Conservation (phyloP, 768 basidiomycete genomes). For the Hericium coralloides region DNA sequence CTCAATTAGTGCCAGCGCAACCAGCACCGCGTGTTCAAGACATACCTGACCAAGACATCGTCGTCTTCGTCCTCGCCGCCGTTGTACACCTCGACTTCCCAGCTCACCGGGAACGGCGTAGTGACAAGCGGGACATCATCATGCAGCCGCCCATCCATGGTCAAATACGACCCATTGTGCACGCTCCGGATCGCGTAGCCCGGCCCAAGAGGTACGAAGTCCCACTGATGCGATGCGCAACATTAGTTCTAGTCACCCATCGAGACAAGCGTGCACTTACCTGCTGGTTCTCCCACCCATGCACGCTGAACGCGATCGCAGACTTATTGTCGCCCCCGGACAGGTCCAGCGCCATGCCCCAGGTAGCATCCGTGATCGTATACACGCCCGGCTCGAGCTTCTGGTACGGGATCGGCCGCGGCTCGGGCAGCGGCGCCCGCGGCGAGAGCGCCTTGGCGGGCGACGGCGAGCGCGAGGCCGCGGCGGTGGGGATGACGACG, state of each 20-base stretch:
- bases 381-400: slow-evolving; percentile 10
- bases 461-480: background rate
- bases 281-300: slow-evolving; percentile 16
- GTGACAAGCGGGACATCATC: slow-evolving; percentile 1
- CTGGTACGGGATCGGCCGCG: background rate
- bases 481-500: background rate
- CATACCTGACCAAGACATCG: slow-evolving; percentile 10
- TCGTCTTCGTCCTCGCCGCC: slow-evolving; percentile 7
- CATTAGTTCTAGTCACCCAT: background rate
- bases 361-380: slow-evolving; percentile 10
- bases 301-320: slow-evolving; percentile 8
- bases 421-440: background rate
- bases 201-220: background rate
- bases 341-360: slow-evolving; percentile 13
- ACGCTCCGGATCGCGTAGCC: slow-evolving; percentile 1
- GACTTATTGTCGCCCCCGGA: slow-evolving; percentile 10
- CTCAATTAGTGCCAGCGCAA: background rate
- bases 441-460: background rate
- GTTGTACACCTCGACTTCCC: slow-evolving; percentile 13
- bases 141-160: background rate
- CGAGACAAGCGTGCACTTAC: background rate
- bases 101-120: slow-evolving; percentile 12
- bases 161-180: background rate
- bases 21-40: background rate
- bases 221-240: background rate